Conservation (phyloP, 441 rosid genomes). For the Cnidoscolus chayamansa region DNA sequence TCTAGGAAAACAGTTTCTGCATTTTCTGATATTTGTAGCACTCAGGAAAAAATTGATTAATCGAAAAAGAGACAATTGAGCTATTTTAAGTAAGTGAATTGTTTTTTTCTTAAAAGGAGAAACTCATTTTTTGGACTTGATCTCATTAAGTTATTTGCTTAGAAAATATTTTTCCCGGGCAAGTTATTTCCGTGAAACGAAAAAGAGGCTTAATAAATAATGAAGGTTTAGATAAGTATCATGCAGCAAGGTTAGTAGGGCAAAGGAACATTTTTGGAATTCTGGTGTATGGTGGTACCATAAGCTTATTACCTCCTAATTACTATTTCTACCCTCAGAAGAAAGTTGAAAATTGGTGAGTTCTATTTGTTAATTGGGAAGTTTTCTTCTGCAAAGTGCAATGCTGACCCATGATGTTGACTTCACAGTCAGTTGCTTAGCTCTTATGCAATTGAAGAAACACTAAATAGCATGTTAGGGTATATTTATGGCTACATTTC, state of each 20-base stretch:
- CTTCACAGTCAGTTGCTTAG: not conserved
- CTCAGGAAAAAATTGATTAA: no score
- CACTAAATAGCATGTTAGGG: not conserved
- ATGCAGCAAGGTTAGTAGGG: not conserved
- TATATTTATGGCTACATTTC: not conserved
- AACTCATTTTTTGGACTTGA: no score
- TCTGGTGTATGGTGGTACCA: not conserved
- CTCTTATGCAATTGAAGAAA: slow-evolving; percentile 13
- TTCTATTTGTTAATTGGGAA: not conserved
- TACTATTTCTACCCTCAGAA: not conserved
- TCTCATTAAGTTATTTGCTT: no score
- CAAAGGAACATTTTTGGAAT: not conserved
- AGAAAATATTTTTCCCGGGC: no score
- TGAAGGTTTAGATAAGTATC: not conserved
- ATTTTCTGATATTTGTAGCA: no score
- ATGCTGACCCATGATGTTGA: not conserved
- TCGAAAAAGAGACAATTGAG: no score
- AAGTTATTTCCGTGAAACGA: no score
- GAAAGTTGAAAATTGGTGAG: not conserved
- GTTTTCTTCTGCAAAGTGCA: not conserved
- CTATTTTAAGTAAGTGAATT: no score
- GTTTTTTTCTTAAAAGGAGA: no score
- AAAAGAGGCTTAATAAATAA: not conserved
- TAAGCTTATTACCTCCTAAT: not conserved
- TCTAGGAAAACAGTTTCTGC: no score